Evolutionary conservation across 169 alveolate genomes (phyloP), one percentile per base, ranked within the genome.

Genomic region (Eimeria tenella): DNA sequence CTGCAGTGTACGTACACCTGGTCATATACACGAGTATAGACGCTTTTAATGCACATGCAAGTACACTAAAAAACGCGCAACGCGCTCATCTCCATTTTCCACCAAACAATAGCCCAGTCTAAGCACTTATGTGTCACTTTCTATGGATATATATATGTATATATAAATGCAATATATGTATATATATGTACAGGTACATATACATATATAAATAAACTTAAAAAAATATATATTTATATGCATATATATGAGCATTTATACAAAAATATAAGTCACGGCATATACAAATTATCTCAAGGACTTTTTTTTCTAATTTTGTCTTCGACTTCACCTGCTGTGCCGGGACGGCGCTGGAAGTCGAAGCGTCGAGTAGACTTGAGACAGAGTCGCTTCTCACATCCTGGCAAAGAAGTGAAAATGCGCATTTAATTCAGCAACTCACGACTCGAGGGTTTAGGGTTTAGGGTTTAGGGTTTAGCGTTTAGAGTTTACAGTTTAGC

Each of bases 381-480:
- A 87, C 93, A 50, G 93, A 87, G 73, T 87, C 93, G 58, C 93
- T 87, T 25, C 93, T 21, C 1, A 87, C 93, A 52, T 87, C 93
- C 93, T 87, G 58, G 10, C 3, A 19, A 68, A 42, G 7, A 74
- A 42, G 19, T 31, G 19, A n/a, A 73, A 15, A 63, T 6, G 21
- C 73, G 21, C 10, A 63, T 63, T 19, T 68, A 0, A 68, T 68
- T 31, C 56, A 73, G 56, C 8, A 25, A 42, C 60, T 13, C 9
- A n/a, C 5, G 1, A 68, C n/a, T 68, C 31, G 13, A 68, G 77
- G 77, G 77, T 68, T 68, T 68, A 58, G 65, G 65, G 65, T 58
- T 58, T 58, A 58, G 65, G 65, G 65, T 58, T 58, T 58, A 15
- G 15, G 8, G n/a, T 10, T 58, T 58, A 58, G 65, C n/a, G n/a